Percentiles rank a stretch among this genome's conserved stretches.
Evolutionary conservation across 352 stramenopile species (phyloP).

Genomic region (Aphanomyces astaci): DNA sequence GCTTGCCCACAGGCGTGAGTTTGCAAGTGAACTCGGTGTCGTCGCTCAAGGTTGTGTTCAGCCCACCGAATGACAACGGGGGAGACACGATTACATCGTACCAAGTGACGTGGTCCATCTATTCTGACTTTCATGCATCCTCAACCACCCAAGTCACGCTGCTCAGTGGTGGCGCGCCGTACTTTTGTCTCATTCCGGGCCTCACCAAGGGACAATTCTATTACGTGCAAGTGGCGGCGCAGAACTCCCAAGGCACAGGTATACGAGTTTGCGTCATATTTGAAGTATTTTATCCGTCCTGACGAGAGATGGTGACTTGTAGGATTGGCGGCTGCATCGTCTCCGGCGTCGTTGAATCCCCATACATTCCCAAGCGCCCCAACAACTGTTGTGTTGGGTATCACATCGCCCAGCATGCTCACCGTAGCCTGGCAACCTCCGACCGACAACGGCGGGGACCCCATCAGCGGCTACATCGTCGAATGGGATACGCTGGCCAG

Average conservation of each 20-base stretch:
- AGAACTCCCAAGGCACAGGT: constrained; percentile 54
- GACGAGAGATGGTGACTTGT: neutral
- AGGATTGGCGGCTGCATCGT: constrained; percentile 61
- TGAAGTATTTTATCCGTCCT: too few species aligned
- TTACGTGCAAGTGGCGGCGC: constrained; percentile 61
- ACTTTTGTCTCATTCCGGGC: constrained; percentile 44
- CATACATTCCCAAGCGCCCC: constrained; percentile 86
- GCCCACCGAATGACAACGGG: constrained; percentile 69
- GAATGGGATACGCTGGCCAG: constrained; percentile 87
- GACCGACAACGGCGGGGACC: constrained; percentile 82
- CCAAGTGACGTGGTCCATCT: constrained; percentile 86
- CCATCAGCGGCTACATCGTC: constrained; percentile 83
- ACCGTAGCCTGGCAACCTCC: constrained; percentile 83
- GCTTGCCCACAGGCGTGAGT: constrained; percentile 58
- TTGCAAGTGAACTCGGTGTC: constrained; percentile 67
- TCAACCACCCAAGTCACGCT: constrained; percentile 33
- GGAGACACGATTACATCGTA: constrained; percentile 86
- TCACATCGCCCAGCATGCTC: constrained; percentile 85
- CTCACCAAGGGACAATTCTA: constrained; percentile 61
- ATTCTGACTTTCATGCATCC: constrained; percentile 55
- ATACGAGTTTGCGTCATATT: too few species aligned
- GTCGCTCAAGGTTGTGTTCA: constrained; percentile 87
- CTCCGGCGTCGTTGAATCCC: constrained; percentile 84
- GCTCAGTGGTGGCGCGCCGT: constrained; percentile 53
- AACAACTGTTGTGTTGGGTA: constrained; percentile 63